Base-by-base conservation (phyloP, 192 early-diverging fungal species). In the Podila epigama region DNA sequence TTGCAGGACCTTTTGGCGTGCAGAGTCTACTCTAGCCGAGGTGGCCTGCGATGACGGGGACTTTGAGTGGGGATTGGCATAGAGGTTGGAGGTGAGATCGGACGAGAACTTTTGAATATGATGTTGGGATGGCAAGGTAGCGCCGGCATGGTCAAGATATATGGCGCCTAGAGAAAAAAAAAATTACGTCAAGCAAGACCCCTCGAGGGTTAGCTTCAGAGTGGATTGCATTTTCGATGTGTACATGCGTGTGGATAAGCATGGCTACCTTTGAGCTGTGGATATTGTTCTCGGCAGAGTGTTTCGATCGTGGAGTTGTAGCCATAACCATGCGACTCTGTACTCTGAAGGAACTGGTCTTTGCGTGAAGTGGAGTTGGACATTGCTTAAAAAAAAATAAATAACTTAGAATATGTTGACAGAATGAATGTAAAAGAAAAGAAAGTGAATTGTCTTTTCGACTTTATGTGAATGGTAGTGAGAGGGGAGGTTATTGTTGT, bases 21-120 rank as follows among this genome's bases (percentile, higher is more conserved):
- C 82, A 27, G 80, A 69, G 18, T 89, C 83, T 0, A 91, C 81
- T 71, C 72, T 58, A 13, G 75, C 69, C 20, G 85, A 82, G 12
- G 89, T 80, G 40, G 82, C 77, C 51, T 80, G 69, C 8, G 90
- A 88, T 9, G 80, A 82, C 0, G 82, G 68, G 20, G 87, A 85
- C 22, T 83, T 83, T 37, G 89, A 91, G 71, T 92, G 91, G 13
- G 91, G 89, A 56, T 92, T 92, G 44, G 85, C 88, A 20, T 83
- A 89, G 9, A 90, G 72, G 27, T 83, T 79, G 10, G 60, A 65
- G 7, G 81, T 68, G 34, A 91, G 66, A 39, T 88, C 83, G 13
- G 73, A 36, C 4, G 80, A 36, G 59, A 85, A 81, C 0, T 67
- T 69, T 12, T 68, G 61, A 29, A 89, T 53, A 16, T 82, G 72